Evolutionary conservation across 1,139 yeast genomes (phyloP), one percentile per base, ranked within the genome.

Genomic region (Pichiaceae sp.): DNA sequence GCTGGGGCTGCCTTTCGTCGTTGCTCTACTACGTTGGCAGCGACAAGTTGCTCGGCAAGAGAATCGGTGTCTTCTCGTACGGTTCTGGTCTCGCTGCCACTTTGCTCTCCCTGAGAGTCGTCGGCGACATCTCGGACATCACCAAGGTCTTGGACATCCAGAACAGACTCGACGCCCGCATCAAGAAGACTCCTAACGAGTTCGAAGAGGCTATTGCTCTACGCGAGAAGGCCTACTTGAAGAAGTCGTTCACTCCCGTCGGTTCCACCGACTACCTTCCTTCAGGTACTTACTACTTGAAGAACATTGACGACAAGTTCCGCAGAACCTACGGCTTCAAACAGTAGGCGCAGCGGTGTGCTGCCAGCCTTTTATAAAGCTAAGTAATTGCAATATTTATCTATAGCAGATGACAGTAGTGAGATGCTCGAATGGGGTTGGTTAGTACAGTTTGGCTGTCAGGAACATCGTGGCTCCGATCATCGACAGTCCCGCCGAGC

Each of bases 51-150:
- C 85, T 78, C 60, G 75, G 74, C 53, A 86, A 89, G 71, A 79
- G 96, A 63, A 70, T 93, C 54, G 94, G 96, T 53, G 60, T 89
- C 50, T 93, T 89, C 70, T 91, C 98, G 19, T 93, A 93, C 63
- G 99, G 99, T 48, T 91, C 98, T 21, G 99, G 99, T 54, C 75
- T 91, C 47, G 98, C 99, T 35, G 75, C 98, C 18, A 78, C 96
- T 33, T 70, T 93, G 63, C 83, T 77, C 66, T 81, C 95, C 26
- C 76, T 78, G 47, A 75, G 68, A 44, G 84, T 93, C 45, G 74
- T 71, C 50, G 96, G 94, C 43, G 98, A 91, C 62, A 69, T 91
- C 47, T 66, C 83, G 30, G 47, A 70, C 41, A 81, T 93, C 50
- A 74, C 75, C 50, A 63, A 74, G 52, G 70, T 66, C 44, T 74